phyloP scores from a whole-genome alignment of 2,329 filamentous ascomycete genomes.

The Bipolaris gigantea region DNA sequence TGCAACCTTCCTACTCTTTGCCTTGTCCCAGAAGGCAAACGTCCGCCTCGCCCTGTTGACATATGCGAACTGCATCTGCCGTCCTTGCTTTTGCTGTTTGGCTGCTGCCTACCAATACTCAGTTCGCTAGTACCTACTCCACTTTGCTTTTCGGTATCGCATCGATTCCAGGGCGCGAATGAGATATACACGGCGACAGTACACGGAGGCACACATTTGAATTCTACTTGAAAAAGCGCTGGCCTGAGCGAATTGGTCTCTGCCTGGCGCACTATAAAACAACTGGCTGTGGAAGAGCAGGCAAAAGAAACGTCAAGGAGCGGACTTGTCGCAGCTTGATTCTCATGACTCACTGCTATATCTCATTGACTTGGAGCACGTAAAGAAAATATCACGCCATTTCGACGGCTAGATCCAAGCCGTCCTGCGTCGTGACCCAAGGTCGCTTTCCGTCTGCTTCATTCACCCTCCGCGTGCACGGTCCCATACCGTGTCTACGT shows the following conservation, averaged over 20 bases:
- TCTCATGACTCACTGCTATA: conserved; percentile 6
- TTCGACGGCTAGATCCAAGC: background rate
- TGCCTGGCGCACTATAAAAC: background rate
- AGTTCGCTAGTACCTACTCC: background rate
- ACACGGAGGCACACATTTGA: background rate
- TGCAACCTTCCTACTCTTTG: conserved; percentile 5
- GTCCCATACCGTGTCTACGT: conserved; percentile 7
- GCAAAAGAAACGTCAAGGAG: conserved; percentile 2
- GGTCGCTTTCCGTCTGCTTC: background rate
- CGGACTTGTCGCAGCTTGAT: background rate
- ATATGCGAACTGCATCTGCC: background rate
- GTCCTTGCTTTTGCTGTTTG: background rate
- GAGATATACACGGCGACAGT: background rate
- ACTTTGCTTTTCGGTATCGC: background rate
- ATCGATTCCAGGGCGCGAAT: background rate
- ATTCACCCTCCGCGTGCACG: conserved; percentile 5
- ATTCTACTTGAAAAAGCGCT: background rate
- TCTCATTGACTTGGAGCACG: conserved; percentile 27
- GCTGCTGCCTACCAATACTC: background rate
- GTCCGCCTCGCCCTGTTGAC: conserved; percentile 19
- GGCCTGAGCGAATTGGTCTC: no score
- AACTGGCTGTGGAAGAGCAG: background rate
- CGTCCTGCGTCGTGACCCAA: background rate
- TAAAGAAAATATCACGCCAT: conserved; percentile 4
- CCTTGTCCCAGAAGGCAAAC: conserved; percentile 21